These are phyloP conservation scores for Xanthoceras sorbifolium DNA, from an alignment of 345 rosid species.

Conservation along the genomic window DNA sequence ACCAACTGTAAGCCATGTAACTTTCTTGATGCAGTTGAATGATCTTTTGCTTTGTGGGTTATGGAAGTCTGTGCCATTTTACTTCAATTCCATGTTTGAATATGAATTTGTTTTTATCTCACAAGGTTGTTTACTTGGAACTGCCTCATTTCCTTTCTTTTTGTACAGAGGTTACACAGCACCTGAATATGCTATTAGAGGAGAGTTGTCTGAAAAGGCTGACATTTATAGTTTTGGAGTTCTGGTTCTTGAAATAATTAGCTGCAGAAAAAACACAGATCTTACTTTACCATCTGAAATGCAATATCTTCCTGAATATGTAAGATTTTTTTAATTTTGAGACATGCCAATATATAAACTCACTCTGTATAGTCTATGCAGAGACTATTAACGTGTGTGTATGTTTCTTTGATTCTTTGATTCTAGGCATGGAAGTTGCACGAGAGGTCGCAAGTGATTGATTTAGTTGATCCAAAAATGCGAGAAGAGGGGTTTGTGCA, in stretches of 20 bases:
- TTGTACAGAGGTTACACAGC: slow-evolving; percentile 63
- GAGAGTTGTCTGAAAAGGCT: slow-evolving; percentile 70
- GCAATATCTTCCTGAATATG: slow-evolving; percentile 79
- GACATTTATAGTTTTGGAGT: slow-evolving; percentile 77
- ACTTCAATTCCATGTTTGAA: neutral
- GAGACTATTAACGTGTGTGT: no score
- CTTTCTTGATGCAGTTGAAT: neutral
- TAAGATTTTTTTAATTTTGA: slow-evolving; percentile 21
- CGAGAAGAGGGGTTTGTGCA: slow-evolving; percentile 34
- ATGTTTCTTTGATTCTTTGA: neutral
- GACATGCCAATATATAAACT: neutral
- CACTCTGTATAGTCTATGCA: no score
- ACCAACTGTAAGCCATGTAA: neutral
- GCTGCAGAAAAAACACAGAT: slow-evolving; percentile 65
- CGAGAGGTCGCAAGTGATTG: slow-evolving; percentile 38
- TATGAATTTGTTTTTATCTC: neutral
- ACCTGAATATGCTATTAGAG: slow-evolving; percentile 70
- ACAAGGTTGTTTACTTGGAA: neutral
- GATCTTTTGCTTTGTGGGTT: neutral
- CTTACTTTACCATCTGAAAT: slow-evolving; percentile 54
- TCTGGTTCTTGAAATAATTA: slow-evolving; percentile 61
- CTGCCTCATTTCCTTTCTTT: neutral
- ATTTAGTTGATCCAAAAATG: slow-evolving; percentile 54
- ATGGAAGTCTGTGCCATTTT: neutral
- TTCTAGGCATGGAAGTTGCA: slow-evolving; percentile 63